Evolutionary conservation across 2,329 filamentous ascomycete genomes (phyloP).

Genomic region (Penicillium sp.): DNA sequence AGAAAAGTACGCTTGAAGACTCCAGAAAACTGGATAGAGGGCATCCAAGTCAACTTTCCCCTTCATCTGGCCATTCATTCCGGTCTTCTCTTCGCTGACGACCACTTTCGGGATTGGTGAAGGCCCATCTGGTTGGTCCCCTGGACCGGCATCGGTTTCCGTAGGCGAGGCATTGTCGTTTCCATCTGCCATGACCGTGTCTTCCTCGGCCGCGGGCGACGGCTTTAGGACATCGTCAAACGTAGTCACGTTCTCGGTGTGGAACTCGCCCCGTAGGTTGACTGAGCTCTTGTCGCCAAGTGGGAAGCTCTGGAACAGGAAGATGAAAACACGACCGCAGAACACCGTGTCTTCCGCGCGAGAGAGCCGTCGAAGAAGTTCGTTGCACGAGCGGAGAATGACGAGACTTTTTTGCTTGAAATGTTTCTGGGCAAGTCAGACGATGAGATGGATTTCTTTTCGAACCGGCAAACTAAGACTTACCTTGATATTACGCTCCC

Average conservation of each 20-base stretch:
- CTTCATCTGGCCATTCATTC: conserved; percentile 17
- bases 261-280: conserved; percentile 91
- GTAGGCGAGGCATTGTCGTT: conserved; percentile 31
- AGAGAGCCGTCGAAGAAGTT: conserved; percentile 87
- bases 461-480: conserved; percentile 15
- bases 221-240: conserved; percentile 57
- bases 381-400: conserved; percentile 91
- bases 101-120: conserved; percentile 23
- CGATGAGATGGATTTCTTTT: conserved; percentile 3
- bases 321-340: conserved; percentile 95
- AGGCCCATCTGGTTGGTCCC: conserved; percentile 12
- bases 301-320: conserved; percentile 96
- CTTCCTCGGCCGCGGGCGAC: conserved; percentile 53
- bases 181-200: conserved; percentile 53
- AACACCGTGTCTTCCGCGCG: conserved; percentile 95
- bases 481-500: conserved; percentile 78
- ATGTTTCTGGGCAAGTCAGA: conserved; percentile 47
- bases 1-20: conserved; percentile 84
- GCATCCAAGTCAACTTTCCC: conserved; percentile 59
- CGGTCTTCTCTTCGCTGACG: conserved; percentile 17
- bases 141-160: conserved; percentile 24
- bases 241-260: conserved; percentile 86
- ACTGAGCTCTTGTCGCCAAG: conserved; percentile 95
- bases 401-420: conserved; percentile 80
- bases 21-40: conserved; percentile 91